Percentiles rank a stretch among this genome's conserved stretches.
Conservation (phyloP, 176 grass and related monocot genomes). For the Poa pratensis region DNA sequence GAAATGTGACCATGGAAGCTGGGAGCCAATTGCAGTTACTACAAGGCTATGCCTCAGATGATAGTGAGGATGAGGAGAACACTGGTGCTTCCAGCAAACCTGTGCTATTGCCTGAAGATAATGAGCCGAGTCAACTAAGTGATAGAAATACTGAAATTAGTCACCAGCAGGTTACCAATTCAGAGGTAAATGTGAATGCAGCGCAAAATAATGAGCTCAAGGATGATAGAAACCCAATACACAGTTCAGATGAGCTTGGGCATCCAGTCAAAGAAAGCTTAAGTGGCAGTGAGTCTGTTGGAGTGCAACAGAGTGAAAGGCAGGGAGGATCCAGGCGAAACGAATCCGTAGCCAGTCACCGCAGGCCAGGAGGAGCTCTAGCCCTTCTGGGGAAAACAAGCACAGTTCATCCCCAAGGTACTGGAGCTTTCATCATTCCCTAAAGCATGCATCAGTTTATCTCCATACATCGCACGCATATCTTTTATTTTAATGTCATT, state of each 20-base stretch:
- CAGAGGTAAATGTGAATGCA: slow-evolving; percentile 34
- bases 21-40: slow-evolving; percentile 67
- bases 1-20: slow-evolving; percentile 49
- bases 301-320: slow-evolving; percentile 43
- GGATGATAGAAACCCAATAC: slow-evolving; percentile 42
- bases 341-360: slow-evolving; percentile 57
- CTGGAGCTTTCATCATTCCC: background rate
- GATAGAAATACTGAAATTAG: slow-evolving; percentile 45
- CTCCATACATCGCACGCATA: slow-evolving; percentile 3
- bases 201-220: slow-evolving; percentile 36
- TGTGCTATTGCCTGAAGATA: slow-evolving; percentile 39
- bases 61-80: slow-evolving; percentile 52
- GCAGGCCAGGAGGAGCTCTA: slow-evolving; percentile 41
- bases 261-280: slow-evolving; percentile 52
- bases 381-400: slow-evolving; percentile 25
- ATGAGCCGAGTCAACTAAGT: slow-evolving; percentile 34
- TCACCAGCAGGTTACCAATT: slow-evolving; percentile 42
- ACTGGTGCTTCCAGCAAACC: slow-evolving; percentile 39
- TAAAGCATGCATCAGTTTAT: slow-evolving; percentile 34
- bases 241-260: slow-evolving; percentile 47
- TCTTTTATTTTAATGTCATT: slow-evolving; percentile 24
- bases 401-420: slow-evolving; percentile 54
- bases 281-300: slow-evolving; percentile 56
- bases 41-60: slow-evolving; percentile 82
- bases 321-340: slow-evolving; percentile 41